Evolutionary conservation across 345 rosid species (phyloP), one percentile per base, ranked within the genome.

Genomic region (Eutrema japonicum): DNA sequence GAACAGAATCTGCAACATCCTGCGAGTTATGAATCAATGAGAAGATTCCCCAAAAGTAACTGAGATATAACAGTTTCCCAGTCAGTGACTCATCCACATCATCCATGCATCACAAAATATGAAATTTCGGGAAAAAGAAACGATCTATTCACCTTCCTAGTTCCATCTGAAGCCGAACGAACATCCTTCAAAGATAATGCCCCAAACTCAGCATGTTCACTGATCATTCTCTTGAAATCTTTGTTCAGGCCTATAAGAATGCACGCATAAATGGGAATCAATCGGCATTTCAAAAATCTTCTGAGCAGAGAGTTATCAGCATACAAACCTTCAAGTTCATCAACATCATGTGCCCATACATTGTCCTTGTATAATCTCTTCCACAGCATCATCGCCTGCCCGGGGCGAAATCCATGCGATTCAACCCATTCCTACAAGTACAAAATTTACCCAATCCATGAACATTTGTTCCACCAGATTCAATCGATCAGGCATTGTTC

Each of bases 371-470:
- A 94, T n/a, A 94, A 68, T 33, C 96, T 88, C 81, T 91, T 94
- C 96, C 98, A 89, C 50, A 94, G 80, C 97, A 91, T 94, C 82
- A 94, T 49, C 69, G 98, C 98, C 77, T 91, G 98, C 43, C 97
- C 96, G 2, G 97, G 85, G 46, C 97, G 77, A 84, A 83, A 94
- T 37, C 98, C 96, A 81, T 82, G 88, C 5, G 89, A 89, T 54
- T 58, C 82, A 77, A 91, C 96, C 99, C 99, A 95, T 79, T 82
- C 82, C 99, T 91, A 83, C 49, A 61, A 68, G 13, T 32, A 10
- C 26, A 6, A 62, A 12, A 68, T 35, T 13, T 14, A 0, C 12
- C 26, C 10, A 49, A 36, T 53, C 53, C 12, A 76, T 46, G 14
- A 43, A 59, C 5, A 13, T 51, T 2, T 4, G 10, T 45, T 3